Evolutionary conservation across 345 rosid species (phyloP).

Genomic region (Cardamine resedifolia): DNA sequence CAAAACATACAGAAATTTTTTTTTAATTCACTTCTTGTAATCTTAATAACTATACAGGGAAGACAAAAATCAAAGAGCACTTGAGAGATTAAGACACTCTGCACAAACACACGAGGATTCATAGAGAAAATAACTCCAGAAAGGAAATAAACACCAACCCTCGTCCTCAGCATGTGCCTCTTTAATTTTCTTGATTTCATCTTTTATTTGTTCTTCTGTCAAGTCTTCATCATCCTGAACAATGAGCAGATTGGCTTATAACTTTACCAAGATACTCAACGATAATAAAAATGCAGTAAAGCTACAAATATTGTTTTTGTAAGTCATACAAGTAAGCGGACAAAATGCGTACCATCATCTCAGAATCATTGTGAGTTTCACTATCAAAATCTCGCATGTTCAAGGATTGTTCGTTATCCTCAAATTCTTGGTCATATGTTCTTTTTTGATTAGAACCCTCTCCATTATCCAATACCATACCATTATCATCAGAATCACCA

Average conservation of each 20-base stretch:
- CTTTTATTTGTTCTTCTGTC: conserved; percentile 81
- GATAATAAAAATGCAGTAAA: not conserved
- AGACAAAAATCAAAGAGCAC: conserved; percentile 10
- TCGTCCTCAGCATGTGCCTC: conserved; percentile 91
- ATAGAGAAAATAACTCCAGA: conserved; percentile 12
- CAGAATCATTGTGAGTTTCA: conserved; percentile 76
- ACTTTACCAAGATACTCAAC: conserved; percentile 4
- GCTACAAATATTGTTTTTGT: not conserved
- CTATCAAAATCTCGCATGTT: conserved; percentile 62
- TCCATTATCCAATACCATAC: conserved; percentile 77
- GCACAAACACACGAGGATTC: not conserved
- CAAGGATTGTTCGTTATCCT: conserved; percentile 64
- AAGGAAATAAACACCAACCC: conserved; percentile 47
- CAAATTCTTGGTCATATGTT: conserved; percentile 44
- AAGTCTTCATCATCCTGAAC: conserved; percentile 79
- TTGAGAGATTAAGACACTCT: conserved; percentile 1
- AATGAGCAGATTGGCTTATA: conserved; percentile 15
- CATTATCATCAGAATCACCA: conserved; percentile 52
- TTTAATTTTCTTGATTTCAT: conserved; percentile 73
- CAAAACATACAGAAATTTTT: not conserved
- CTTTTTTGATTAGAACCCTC: conserved; percentile 48
- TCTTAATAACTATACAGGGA: not conserved
- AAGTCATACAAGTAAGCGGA: not conserved
- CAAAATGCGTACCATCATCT: conserved; percentile 66
- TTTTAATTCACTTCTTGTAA: conserved; percentile 5